Conservation (phyloP, 2,329 filamentous ascomycete species). For the Aspergillus pseudotamarii region DNA sequence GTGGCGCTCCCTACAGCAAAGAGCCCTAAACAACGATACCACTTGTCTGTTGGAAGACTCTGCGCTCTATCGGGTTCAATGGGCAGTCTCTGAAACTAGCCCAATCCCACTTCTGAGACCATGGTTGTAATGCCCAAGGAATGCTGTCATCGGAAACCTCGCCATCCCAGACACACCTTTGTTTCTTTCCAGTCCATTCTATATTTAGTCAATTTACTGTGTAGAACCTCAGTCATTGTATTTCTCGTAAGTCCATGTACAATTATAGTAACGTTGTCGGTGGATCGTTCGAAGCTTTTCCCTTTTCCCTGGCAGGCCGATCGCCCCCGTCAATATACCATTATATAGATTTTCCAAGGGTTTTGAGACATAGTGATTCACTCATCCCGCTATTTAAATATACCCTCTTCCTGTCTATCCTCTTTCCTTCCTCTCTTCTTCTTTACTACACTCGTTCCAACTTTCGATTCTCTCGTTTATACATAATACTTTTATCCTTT, state of each 20-base stretch:
- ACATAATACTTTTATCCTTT: background rate
- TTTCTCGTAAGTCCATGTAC: background rate
- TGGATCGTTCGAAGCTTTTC: background rate
- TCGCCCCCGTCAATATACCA: background rate
- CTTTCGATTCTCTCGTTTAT: background rate
- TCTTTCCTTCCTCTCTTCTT: background rate
- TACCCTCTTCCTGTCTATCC: background rate
- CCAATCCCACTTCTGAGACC: background rate
- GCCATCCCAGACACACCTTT: background rate
- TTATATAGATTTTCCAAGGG: background rate
- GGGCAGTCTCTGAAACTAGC: conserved; percentile 1
- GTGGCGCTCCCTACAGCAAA: background rate
- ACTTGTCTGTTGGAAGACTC: background rate
- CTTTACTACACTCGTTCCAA: background rate
- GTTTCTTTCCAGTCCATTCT: background rate
- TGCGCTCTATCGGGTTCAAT: background rate
- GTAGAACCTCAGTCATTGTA: background rate
- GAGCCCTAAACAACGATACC: background rate
- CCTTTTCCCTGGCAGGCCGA: background rate
- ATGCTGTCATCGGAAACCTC: conserved; percentile 1
- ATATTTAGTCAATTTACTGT: background rate
- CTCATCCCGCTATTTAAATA: background rate
- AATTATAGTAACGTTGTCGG: background rate
- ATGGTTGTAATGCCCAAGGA: background rate
- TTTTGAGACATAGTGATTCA: background rate